Evolutionary conservation across 768 basidiomycete species (phyloP), one percentile per base, ranked within the genome.

Genomic region (Lentinula guzmanii): DNA sequence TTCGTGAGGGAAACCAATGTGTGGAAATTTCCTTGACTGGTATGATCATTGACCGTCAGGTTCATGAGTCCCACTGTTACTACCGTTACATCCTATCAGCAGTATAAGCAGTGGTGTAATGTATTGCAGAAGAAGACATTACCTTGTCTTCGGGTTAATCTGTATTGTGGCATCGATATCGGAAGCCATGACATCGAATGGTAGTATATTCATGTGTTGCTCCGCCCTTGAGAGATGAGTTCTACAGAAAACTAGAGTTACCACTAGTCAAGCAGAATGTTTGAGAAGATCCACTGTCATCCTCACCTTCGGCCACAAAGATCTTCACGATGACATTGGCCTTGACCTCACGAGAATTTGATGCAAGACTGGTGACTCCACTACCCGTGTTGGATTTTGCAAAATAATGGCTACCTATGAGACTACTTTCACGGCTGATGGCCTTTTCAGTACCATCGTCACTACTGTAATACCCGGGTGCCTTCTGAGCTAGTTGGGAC

Each of bases 351-450:
- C 52, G 63, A 13, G 69, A 54, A 46, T 69, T 69, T 58, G 69
- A 74, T 31, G 71, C 62, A 16, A 72, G 73, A 64, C 76, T 78
- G 37, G 72, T 76, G 63, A 76, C 80, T 42, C 75, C 78, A 55
- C 75, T 78, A 5, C 73, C 73, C 51, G 74, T 74, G 10, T 74
- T 73, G n/a, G 83, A 84, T 63, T 79, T 82, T 0, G 79, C 75
- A 63, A 92, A 91, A 73, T 86, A 95, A 37, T 86, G 83, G 66
- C 91, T 93, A 41, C 91, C 92, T 60, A 93, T 89, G 55, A 93
- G 72, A 68, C 85, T 87, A 34, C 86, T 70, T 69, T 87, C 83
- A 58, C 76, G 76, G 63, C 82, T 84, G 61, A 75, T 74, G 55
- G 68, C 64, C 24, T 67, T 70, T 61, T 77, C 71, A 16, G 65